These are phyloP conservation scores for Dryadomyces quercus-mongolicae DNA, from an alignment of 2,329 filamentous ascomycete genomes.

Conservation along the genomic window DNA sequence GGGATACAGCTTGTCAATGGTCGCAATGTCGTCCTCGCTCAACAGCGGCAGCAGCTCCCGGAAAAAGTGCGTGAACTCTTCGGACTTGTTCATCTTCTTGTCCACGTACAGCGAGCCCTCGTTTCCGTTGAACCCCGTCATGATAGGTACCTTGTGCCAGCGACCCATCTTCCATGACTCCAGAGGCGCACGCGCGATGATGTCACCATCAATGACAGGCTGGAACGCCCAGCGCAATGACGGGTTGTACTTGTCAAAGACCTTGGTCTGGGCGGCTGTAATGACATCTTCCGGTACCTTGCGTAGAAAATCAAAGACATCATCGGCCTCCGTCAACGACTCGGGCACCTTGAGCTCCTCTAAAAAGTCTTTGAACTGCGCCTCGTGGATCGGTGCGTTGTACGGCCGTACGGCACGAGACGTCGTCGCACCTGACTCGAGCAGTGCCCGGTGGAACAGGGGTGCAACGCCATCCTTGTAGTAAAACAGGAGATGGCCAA, in stretches of 20 bases:
- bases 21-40: conserved; percentile 20
- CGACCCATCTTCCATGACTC: conserved; percentile 14
- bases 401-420: conserved; percentile 25
- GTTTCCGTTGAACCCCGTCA: conserved; percentile 30
- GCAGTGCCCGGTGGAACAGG: conserved; percentile 23
- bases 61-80: conserved; percentile 26
- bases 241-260: conserved; percentile 22
- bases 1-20: conserved; percentile 26
- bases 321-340: conserved; percentile 26
- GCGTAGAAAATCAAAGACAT: conserved; percentile 32
- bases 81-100: conserved; percentile 19
- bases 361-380: conserved; percentile 34
- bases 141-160: conserved; percentile 23
- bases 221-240: conserved; percentile 37
- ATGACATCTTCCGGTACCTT: conserved; percentile 19
- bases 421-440: conserved; percentile 27
- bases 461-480: conserved; percentile 23
- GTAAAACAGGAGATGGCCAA: conserved; percentile 41
- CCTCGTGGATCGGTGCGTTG: conserved; percentile 35
- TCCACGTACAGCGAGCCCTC: conserved; percentile 30
- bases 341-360: conserved; percentile 31
- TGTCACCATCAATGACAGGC: conserved; percentile 32
- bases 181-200: conserved; percentile 17
- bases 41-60: conserved; percentile 25
- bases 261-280: conserved; percentile 19